These are phyloP conservation scores for Solanum piurae DNA, from an alignment of 257 asterid species.

Conservation along the genomic window DNA sequence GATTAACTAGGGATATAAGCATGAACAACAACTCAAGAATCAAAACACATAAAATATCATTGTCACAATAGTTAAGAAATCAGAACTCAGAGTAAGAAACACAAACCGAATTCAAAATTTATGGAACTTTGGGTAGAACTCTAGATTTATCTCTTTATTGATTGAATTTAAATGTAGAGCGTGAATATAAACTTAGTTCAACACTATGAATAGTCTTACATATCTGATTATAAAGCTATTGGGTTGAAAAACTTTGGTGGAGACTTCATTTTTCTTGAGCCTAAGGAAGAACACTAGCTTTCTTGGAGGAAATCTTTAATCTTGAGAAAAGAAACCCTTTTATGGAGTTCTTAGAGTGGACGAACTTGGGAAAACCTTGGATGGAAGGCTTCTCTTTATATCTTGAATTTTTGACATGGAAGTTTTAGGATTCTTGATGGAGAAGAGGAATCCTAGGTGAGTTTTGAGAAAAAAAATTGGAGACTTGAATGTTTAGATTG, in stretches of 20 bases:
- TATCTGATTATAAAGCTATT: too few species aligned
- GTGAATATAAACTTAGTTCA: fast-evolving
- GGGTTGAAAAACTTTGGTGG: not conserved
- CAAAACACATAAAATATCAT: too few species aligned
- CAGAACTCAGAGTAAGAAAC: not conserved
- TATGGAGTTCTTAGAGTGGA: not conserved
- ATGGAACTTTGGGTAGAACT: not conserved
- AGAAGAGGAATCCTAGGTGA: not conserved
- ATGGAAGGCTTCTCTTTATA: not conserved
- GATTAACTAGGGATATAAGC: not conserved
- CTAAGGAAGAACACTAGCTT: not conserved
- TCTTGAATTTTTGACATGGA: not conserved
- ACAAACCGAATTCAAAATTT: not conserved
- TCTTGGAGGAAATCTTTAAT: not conserved
- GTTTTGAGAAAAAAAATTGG: not conserved
- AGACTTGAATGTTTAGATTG: not conserved
- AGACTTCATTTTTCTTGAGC: not conserved
- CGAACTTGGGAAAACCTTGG: not conserved
- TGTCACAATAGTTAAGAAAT: not conserved
- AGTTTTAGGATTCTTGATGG: not conserved
- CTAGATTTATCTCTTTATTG: not conserved
- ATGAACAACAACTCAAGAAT: too few species aligned
- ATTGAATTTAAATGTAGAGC: not conserved
- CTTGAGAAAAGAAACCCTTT: not conserved
- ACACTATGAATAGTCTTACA: not conserved